These are phyloP conservation scores for Cutaneotrichosporon spelunceum DNA, from an alignment of 1,284 basidiomycete species.

Conservation along the genomic window DNA sequence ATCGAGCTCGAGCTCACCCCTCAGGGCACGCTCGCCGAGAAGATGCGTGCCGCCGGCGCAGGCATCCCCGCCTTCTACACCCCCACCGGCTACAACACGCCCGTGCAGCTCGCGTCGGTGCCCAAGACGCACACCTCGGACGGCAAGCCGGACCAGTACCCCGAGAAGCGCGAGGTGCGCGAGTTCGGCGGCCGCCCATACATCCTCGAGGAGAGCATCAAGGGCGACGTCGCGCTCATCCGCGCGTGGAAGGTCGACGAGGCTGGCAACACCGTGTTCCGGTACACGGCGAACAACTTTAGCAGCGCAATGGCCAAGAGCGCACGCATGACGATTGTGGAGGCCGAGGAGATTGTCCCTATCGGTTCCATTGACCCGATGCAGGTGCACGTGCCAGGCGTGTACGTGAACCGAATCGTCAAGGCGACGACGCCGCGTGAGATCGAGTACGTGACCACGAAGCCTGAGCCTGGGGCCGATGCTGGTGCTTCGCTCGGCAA, in stretches of 20 bases:
- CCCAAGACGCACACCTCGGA: constrained; percentile 61
- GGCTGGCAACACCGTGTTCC: constrained; percentile 77
- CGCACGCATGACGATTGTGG: constrained; percentile 81
- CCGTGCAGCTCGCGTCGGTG: constrained; percentile 22
- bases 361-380: constrained; percentile 78
- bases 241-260: constrained; percentile 95
- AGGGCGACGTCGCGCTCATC: constrained; percentile 84
- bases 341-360: constrained; percentile 86
- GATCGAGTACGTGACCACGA: constrained; percentile 67
- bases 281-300: constrained; percentile 87
- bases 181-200: constrained; percentile 78
- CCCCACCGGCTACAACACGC: constrained; percentile 68
- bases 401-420: constrained; percentile 85
- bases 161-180: constrained; percentile 73
- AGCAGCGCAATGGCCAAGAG: constrained; percentile 81
- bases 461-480: constrained; percentile 36
- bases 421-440: constrained; percentile 72
- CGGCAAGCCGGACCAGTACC: constrained; percentile 60
- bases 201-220: constrained; percentile 80
- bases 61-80: constrained; percentile 97
- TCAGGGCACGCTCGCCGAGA: constrained; percentile 85
- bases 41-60: constrained; percentile 84
- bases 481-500: constrained; percentile 37
- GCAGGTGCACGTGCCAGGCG: constrained; percentile 73
- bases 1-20: constrained; percentile 85